Evolutionary conservation across 2,329 filamentous ascomycete genomes (phyloP).

Genomic region (Penicillium hordei): DNA sequence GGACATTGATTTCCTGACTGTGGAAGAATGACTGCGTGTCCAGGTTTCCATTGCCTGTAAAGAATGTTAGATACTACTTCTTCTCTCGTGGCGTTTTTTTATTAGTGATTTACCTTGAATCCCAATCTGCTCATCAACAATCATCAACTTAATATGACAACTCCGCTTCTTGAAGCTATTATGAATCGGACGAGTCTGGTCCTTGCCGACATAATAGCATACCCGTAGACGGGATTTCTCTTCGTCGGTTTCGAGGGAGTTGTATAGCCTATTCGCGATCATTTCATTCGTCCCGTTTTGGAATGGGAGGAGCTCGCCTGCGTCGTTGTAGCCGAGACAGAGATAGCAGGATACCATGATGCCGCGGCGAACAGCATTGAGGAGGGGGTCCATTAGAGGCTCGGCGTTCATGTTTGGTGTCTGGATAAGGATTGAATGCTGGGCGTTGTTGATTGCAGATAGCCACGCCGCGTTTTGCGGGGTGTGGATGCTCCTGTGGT

Average conservation of each 20-base stretch:
- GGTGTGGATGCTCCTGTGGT: constrained; percentile 59
- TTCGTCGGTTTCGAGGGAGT: constrained; percentile 52
- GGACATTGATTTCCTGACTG: constrained; percentile 73
- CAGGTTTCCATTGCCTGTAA: constrained; percentile 67
- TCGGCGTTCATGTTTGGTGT: constrained; percentile 74
- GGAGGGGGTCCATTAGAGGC: constrained; percentile 63
- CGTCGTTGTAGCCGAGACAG: constrained; percentile 76
- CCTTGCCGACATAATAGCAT: constrained; percentile 71
- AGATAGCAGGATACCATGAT: constrained; percentile 69
- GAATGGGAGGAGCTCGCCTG: constrained; percentile 71
- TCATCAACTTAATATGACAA: constrained; percentile 77
- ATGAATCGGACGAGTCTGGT: constrained; percentile 67
- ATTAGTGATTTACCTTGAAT: constrained; percentile 54
- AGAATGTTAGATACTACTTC: neutral
- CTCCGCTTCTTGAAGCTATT: constrained; percentile 64
- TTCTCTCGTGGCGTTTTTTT: neutral
- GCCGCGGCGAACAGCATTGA: constrained; percentile 65
- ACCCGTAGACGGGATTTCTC: constrained; percentile 57
- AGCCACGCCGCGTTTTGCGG: constrained; percentile 77
- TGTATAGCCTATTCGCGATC: constrained; percentile 61
- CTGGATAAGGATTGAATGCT: constrained; percentile 69
- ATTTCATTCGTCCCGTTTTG: constrained; percentile 77
- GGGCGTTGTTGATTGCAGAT: constrained; percentile 65
- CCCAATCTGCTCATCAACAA: constrained; percentile 67
- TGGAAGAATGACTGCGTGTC: constrained; percentile 81